phyloP scores from a whole-genome alignment of 306 rosid species.

The Arachis hypogaea region DNA sequence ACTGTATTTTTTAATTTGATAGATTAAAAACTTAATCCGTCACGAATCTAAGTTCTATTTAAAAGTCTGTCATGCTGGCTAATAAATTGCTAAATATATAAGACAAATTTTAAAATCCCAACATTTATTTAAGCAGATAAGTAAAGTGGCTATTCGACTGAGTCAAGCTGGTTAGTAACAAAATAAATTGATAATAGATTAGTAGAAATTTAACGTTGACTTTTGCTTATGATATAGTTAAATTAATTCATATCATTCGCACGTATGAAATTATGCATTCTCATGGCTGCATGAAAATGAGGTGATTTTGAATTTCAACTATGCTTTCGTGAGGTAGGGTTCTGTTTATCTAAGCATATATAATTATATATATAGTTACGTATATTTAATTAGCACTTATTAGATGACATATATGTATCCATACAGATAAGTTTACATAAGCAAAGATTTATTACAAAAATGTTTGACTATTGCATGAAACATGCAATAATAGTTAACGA shows the following conservation, averaged over 20 bases:
- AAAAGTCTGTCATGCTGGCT: too few relatives aligned
- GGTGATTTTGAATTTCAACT: conserved; percentile 24
- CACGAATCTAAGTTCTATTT: too few relatives aligned
- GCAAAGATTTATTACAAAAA: neutral
- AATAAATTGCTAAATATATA: too few relatives aligned
- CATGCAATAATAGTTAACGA: too few relatives aligned
- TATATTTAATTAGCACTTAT: neutral
- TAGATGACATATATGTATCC: neutral
- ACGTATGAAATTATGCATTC: neutral
- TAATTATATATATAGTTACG: neutral
- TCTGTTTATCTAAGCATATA: neutral
- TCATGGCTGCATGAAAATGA: conserved; percentile 35
- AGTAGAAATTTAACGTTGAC: conserved; percentile 37
- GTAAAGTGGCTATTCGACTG: accelerated
- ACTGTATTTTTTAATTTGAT: too few relatives aligned
- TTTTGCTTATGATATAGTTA: conserved; percentile 8
- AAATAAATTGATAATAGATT: neutral
- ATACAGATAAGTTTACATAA: neutral
- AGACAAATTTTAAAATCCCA: too few relatives aligned
- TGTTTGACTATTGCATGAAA: conserved; percentile 21
- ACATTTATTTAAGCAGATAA: too few relatives aligned
- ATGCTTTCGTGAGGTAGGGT: conserved; percentile 8
- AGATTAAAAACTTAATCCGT: too few relatives aligned
- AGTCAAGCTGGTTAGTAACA: too few relatives aligned
- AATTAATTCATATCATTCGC: conserved; percentile 3